Base-by-base conservation (phyloP, 2,329 filamentous ascomycete genomes). In the Colletotrichum endophyticum region DNA sequence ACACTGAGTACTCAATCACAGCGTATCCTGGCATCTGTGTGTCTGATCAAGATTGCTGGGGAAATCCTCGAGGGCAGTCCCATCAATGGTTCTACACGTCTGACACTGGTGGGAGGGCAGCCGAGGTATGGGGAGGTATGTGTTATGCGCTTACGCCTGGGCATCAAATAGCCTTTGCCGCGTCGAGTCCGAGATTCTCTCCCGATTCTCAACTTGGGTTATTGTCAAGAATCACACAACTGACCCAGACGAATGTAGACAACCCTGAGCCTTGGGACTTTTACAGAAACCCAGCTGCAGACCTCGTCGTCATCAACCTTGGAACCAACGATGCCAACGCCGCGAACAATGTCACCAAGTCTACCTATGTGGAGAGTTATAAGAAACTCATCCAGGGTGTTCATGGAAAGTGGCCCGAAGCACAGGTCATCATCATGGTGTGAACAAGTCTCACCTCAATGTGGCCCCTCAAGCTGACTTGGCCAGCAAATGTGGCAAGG, bases 11-110 rank as follows among this genome's bases (percentile, higher is more conserved):
- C 79, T 87, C 86, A 22, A 87, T 93, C 57, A 91, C 89, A 1
- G 89, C 89, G 0, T 91, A 91, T 74, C 90, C 91, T 0, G 91
- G 91, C 6, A 91, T 91, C 66, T 92, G 91, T 78, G 84, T 91
- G 4, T 84, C 86, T 19, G 90, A 92, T 78, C 86, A 89, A 71
- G 80, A 88, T 66, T 93, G 91, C 82, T 92, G 88, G 84, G 90
- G 89, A 6, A 88, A 88, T 57, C 84, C 84, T 8, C 83, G 86
- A 49, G 89, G 89, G 19, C 87, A 89, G 79, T 84, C 85, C 30
- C 88, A 90, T 79, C 91, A 92, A 81, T 92, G 89, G 90, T 89
- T 89, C 78, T 89, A 89, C 66, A 89, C 90, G 1, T 88, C 87
- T 1, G 91, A 92, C 79, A 91, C 89, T 1, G 87, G 87, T 75